Evolutionary conservation across 805 yeast genomes (phyloP), one percentile per base, ranked within the genome.

Genomic region (Saturnispora bothae): DNA sequence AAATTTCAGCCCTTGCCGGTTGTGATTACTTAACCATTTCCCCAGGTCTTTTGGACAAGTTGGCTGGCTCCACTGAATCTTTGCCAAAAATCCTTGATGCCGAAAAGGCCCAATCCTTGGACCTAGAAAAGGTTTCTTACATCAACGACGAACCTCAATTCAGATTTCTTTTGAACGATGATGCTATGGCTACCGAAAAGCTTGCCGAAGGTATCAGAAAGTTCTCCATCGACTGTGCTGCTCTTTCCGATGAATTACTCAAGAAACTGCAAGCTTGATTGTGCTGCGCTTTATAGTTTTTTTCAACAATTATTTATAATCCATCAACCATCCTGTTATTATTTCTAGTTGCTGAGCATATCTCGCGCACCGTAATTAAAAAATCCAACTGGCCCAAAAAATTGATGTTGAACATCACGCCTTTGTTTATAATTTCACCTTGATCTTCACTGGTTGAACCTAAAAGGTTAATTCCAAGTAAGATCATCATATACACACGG

Each of bases 111-210:
- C 38, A 65, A 34, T 51, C 75, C 43, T 64, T 66, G 40, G 70
- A 73, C 43, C 64, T 70, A 41, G 68, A 69, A 61, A 84, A 86
- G 74, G 88, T 81, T 44, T 61, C 86, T 20, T 92, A 63, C 69
- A 68, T 92, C 47, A 77, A 85, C 58, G 78, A 86, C 63, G 97
- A 89, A 69, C 65, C 95, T 36, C 64, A 71, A 47, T 92, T 92
- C 86, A 83, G 96, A 75, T 84, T 74, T 71, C 72, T 68, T 43
- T 69, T 92, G 53, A 89, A 92, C 69, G 94, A 92, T 64, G 97
- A 92, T 63, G 92, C 92, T 48, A 89, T 92, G 97, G 94, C 96
- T 53, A 85, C 96, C 49, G 96, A 85, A 71, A 92, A 92, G 73
- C 76, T 92, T 60, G 67, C 95, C 53, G 95, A 92, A 61, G 99